Percentiles rank a stretch among this genome's conserved stretches.
Evolutionary conservation across 805 yeast genomes (phyloP).

Genomic region (Candida silvicultrix): DNA sequence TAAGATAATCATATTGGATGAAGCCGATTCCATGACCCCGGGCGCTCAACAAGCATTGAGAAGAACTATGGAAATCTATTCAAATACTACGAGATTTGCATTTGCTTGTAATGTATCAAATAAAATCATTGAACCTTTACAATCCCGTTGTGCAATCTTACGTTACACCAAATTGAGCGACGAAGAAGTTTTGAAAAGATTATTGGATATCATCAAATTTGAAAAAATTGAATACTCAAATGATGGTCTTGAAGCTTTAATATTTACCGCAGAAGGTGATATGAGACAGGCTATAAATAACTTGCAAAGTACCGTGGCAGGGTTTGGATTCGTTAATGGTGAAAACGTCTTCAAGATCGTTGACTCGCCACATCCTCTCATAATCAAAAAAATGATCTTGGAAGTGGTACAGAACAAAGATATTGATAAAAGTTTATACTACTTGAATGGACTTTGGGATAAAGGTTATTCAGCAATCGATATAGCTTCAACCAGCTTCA

Average conservation of each 20-base stretch:
- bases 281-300: slow-evolving; percentile 98
- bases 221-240: slow-evolving; percentile 77
- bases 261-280: slow-evolving; percentile 96
- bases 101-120: slow-evolving; percentile 94
- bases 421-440: slow-evolving; percentile 60
- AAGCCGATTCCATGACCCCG: slow-evolving; percentile 95
- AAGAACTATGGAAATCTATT: slow-evolving; percentile 91
- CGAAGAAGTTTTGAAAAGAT: slow-evolving; percentile 73
- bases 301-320: slow-evolving; percentile 89
- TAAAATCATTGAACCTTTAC: slow-evolving; percentile 94
- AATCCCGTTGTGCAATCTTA: slow-evolving; percentile 92
- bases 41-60: slow-evolving; percentile 95
- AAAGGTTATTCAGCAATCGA: slow-evolving; percentile 94
- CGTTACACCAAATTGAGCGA: slow-evolving; percentile 78
- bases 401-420: slow-evolving; percentile 32
- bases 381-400: slow-evolving; percentile 65
- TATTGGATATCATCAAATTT: slow-evolving; percentile 59
- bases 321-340: slow-evolving; percentile 85
- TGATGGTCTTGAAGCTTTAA: slow-evolving; percentile 87
- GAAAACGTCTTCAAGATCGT: slow-evolving; percentile 93
- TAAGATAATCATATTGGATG: slow-evolving; percentile 89
- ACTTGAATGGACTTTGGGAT: slow-evolving; percentile 68
- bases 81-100: slow-evolving; percentile 96
- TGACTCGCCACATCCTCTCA: slow-evolving; percentile 92
- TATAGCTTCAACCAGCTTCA: slow-evolving; percentile 83